Percentiles rank a stretch among this genome's conserved stretches.
Conservation (phyloP, 2,329 filamentous ascomycete genomes). For the Aspergillus sp. region DNA sequence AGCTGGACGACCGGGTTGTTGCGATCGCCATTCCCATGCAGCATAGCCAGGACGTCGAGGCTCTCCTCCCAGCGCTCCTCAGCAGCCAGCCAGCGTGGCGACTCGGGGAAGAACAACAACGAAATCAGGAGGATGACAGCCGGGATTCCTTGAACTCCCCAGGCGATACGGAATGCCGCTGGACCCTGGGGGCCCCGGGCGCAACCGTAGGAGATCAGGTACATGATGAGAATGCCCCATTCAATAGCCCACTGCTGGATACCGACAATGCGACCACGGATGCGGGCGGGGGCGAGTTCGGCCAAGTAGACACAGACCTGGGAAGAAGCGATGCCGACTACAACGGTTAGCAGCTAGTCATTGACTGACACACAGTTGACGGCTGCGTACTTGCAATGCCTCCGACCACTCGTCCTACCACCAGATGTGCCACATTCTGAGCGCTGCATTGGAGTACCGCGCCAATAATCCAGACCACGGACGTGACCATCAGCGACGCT, state of each 20-base stretch:
- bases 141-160: slow-evolving; percentile 55
- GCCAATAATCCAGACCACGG: slow-evolving; percentile 25
- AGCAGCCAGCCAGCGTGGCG: slow-evolving; percentile 52
- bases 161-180: slow-evolving; percentile 49
- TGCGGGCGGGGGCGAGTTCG: slow-evolving; percentile 34
- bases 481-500: slow-evolving; percentile 31
- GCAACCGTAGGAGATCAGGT: slow-evolving; percentile 33
- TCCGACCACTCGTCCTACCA: slow-evolving; percentile 43
- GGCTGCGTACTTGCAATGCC: slow-evolving; percentile 25
- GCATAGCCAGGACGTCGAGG: slow-evolving; percentile 43
- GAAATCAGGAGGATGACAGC: slow-evolving; percentile 48
- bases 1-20: slow-evolving; percentile 48
- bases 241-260: slow-evolving; percentile 39
- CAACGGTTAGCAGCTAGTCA: background rate
- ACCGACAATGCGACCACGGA: slow-evolving; percentile 34
- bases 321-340: slow-evolving; percentile 35
- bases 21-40: slow-evolving; percentile 49
- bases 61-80: slow-evolving; percentile 50
- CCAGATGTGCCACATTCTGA: slow-evolving; percentile 26
- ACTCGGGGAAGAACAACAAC: slow-evolving; percentile 50
- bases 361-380: background rate
- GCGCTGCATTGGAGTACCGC: slow-evolving; percentile 22
- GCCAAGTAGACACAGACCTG: slow-evolving; percentile 38
- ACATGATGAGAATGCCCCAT: slow-evolving; percentile 38
- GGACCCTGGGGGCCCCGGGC: slow-evolving; percentile 26